Percentiles rank a stretch among this genome's conserved stretches.
Conservation (phyloP, 2,329 filamentous ascomycete genomes). For the Alternaria conjuncta region DNA sequence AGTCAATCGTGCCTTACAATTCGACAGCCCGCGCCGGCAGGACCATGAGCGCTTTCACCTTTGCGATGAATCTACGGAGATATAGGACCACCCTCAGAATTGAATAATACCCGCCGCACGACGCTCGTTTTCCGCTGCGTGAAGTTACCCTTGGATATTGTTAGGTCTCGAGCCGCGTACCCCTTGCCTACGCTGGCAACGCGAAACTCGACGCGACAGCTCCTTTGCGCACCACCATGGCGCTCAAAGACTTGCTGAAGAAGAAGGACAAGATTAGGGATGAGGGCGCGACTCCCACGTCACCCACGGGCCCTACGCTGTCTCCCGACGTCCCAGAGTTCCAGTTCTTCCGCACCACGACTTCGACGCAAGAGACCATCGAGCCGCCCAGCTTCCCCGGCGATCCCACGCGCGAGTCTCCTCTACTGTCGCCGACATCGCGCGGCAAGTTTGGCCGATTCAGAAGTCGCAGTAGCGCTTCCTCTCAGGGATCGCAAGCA, state of each 20-base stretch:
- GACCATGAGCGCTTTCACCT: constrained; percentile 34
- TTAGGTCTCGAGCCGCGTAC: constrained; percentile 18
- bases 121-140: constrained; percentile 6
- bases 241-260: constrained; percentile 66
- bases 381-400: constrained; percentile 67
- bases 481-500: constrained; percentile 20
- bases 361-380: constrained; percentile 78
- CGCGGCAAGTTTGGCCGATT: constrained; percentile 40
- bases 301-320: constrained; percentile 27
- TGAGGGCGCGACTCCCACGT: constrained; percentile 43
- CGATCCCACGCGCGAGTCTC: constrained; percentile 42
- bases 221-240: constrained; percentile 54
- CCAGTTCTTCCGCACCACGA: constrained; percentile 85
- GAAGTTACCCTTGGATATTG: constrained; percentile 9
- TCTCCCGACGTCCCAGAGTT: constrained; percentile 63
- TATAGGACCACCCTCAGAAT: constrained; percentile 42
- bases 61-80: constrained; percentile 33
- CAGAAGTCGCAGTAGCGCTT: constrained; percentile 43
- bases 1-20: constrained; percentile 28
- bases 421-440: constrained; percentile 36
- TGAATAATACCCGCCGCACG: constrained; percentile 22
- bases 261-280: constrained; percentile 66
- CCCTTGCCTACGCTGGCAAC: constrained; percentile 19
- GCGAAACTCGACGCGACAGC: constrained; percentile 14
- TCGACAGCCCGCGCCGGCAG: constrained; percentile 28